Percentiles rank a stretch among this genome's conserved stretches.
phyloP scores from a whole-genome alignment of 78 protist species.

The Dictyostelium intermedium region DNA sequence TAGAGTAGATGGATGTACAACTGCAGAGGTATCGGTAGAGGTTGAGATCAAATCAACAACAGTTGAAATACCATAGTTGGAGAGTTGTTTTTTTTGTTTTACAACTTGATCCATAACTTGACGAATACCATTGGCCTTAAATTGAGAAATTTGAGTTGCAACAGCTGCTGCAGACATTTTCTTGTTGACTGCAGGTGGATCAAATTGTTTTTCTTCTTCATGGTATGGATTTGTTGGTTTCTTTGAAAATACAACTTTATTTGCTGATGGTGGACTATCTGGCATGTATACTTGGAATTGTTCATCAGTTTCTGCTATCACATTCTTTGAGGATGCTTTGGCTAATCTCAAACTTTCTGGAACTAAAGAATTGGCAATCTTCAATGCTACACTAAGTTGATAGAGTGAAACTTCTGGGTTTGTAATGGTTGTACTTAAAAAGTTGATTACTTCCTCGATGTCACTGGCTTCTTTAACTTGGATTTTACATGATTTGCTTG shows the following conservation, averaged over 20 bases:
- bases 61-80: conserved; percentile 3
- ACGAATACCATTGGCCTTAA: conserved; percentile 16
- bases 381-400: neutral
- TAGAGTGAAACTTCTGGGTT: neutral
- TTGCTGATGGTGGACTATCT: neutral
- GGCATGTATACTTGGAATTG: neutral
- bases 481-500: neutral
- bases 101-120: neutral
- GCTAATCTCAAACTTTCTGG: neutral
- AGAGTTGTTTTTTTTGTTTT: neutral
- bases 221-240: neutral
- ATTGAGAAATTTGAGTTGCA: neutral
- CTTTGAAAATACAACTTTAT: neutral
- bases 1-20: neutral
- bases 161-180: conserved; percentile 1
- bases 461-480: neutral
- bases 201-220: neutral
- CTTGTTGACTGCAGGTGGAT: neutral
- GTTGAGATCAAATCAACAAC: conserved; percentile 26
- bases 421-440: neutral
- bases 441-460: neutral
- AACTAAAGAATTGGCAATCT: conserved; percentile 27
- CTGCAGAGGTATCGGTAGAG: conserved; percentile 3
- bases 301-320: neutral
- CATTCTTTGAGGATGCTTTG: neutral